Conservation (phyloP, 768 basidiomycete genomes). For the Boletus reticuloceps region DNA sequence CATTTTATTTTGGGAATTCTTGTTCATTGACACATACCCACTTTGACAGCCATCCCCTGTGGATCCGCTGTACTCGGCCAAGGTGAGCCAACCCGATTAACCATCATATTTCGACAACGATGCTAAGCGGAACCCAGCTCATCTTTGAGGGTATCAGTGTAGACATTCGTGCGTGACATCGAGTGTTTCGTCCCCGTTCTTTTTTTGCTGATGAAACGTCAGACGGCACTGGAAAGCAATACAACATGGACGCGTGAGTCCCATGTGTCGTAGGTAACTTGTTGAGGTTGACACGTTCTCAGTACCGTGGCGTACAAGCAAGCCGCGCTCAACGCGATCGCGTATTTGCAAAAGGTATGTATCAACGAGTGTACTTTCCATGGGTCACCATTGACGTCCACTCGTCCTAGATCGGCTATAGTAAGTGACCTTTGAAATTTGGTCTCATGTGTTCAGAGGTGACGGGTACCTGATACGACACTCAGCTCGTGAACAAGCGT, state of each 20-base stretch:
- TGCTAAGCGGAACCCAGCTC: slow-evolving; percentile 37
- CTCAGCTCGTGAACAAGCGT: slow-evolving; percentile 76
- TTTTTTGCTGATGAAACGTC: not conserved
- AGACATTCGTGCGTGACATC: slow-evolving; percentile 51
- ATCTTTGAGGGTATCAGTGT: slow-evolving; percentile 77
- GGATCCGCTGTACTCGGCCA: slow-evolving; percentile 72
- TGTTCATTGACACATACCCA: no score
- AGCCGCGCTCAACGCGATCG: slow-evolving; percentile 73
- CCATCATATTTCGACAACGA: not conserved
- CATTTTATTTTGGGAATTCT: no score
- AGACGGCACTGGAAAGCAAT: slow-evolving; percentile 75
- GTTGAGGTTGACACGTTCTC: not conserved
- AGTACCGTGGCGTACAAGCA: slow-evolving; percentile 79
- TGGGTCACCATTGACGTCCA: not conserved
- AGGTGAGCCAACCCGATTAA: slow-evolving; percentile 33
- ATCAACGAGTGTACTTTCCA: not conserved
- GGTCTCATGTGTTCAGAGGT: not conserved
- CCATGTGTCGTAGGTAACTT: not conserved
- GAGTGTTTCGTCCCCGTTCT: not conserved
- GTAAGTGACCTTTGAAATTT: slow-evolving; percentile 38
- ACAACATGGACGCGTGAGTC: slow-evolving; percentile 72
- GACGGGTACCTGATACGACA: not conserved
- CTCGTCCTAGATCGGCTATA: slow-evolving; percentile 60
- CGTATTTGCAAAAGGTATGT: slow-evolving; percentile 64
- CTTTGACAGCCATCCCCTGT: slow-evolving; percentile 62